These are phyloP conservation scores for Leucoagaricus sp. DNA, from an alignment of 1,284 basidiomycete genomes.

Conservation along the genomic window DNA sequence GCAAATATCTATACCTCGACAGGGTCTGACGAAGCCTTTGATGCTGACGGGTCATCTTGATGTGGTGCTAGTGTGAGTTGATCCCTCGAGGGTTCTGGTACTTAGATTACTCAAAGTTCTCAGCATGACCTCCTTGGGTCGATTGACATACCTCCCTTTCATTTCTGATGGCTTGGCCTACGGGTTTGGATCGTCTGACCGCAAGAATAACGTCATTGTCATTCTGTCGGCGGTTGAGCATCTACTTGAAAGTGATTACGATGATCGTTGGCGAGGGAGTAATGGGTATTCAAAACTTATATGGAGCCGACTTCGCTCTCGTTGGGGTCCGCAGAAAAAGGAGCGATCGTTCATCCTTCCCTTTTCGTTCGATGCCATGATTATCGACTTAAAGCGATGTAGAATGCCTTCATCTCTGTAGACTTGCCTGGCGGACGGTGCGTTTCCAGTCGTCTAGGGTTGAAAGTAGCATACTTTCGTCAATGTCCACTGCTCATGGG, in stretches of 20 bases:
- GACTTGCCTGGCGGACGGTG: conserved; percentile 55
- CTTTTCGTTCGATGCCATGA: neutral
- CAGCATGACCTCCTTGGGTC: conserved; percentile 42
- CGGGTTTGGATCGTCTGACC: conserved; percentile 51
- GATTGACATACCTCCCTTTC: conserved; percentile 59
- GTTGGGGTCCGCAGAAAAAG: conserved; percentile 62
- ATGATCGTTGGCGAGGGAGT: conserved; percentile 52
- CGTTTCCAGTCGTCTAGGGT: conserved; percentile 1
- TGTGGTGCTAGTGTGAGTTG: conserved; percentile 29
- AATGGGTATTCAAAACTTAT: conserved; percentile 28
- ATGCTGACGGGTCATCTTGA: conserved; percentile 28
- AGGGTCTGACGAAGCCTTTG: neutral
- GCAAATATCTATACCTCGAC: neutral
- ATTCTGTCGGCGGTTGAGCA: conserved; percentile 48
- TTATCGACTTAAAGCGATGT: neutral
- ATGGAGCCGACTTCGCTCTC: conserved; percentile 38
- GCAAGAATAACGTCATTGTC: conserved; percentile 52
- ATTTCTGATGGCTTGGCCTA: conserved; percentile 50
- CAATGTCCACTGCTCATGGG: too few relatives aligned
- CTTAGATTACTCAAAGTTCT: neutral
- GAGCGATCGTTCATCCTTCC: conserved; percentile 37
- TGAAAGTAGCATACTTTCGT: too few relatives aligned
- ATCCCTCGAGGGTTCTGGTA: neutral
- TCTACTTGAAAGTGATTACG: conserved; percentile 45
- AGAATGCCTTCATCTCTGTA: conserved; percentile 46